Percentiles rank a stretch among this genome's conserved stretches.
phyloP scores from a whole-genome alignment of 1,284 basidiomycete genomes.

The Cutaneotrichosporon cutaneum region DNA sequence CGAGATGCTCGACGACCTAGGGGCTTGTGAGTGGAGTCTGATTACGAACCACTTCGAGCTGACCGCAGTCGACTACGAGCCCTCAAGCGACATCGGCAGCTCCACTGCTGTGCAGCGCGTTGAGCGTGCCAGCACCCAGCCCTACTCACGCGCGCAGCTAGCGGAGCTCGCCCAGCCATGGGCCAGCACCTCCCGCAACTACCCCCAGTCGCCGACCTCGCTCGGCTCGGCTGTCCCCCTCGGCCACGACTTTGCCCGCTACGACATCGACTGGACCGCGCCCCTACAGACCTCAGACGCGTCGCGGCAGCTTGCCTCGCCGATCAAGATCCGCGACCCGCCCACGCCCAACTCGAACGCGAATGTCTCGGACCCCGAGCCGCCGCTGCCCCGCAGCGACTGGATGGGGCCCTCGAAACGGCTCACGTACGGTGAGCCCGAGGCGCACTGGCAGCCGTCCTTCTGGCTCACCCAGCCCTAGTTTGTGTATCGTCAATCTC shows the following conservation, averaged over 20 bases:
- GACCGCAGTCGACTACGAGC: not conserved
- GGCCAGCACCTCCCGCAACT: not conserved
- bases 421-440: not conserved
- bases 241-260: not conserved
- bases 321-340: not conserved
- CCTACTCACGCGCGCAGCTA: not conserved
- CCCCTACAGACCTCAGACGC: not conserved
- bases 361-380: not conserved
- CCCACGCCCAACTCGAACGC: not conserved
- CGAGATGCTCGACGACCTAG: not conserved
- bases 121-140: not conserved
- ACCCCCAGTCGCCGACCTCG: not conserved
- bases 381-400: not conserved
- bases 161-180: not conserved
- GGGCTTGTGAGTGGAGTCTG: not conserved
- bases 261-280: not conserved
- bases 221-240: not conserved
- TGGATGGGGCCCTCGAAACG: not conserved
- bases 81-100: not conserved
- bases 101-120: not conserved
- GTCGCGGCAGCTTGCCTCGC: not conserved
- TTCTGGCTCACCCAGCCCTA: not conserved
- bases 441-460: not conserved
- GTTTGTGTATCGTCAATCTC: not conserved
- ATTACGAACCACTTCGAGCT: too few species aligned